Evolutionary conservation across 352 stramenopile genomes (phyloP).

Genomic region (Globisporangium paroecandrum): DNA sequence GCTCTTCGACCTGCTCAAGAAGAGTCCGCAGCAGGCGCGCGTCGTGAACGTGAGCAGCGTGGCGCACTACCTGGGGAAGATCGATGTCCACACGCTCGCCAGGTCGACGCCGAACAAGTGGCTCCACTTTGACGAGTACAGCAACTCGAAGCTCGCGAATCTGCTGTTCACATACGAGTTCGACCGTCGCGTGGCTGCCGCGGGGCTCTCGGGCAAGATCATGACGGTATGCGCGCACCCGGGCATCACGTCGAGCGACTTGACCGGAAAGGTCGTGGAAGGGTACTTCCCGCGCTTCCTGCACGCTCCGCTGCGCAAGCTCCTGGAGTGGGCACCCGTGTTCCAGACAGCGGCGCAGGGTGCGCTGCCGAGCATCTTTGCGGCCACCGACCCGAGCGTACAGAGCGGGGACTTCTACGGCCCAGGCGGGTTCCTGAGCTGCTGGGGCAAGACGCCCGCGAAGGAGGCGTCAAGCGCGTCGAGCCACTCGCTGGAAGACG

Average conservation of each 20-base stretch:
- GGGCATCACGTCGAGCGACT: conserved; percentile 21
- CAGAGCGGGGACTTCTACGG: conserved; percentile 27
- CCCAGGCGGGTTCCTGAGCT: conserved; percentile 27
- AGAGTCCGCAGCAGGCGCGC: conserved; percentile 19
- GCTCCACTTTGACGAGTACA: conserved; percentile 45
- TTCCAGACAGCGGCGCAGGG: conserved; percentile 24
- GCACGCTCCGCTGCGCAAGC: conserved; percentile 16
- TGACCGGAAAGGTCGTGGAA: conserved; percentile 22
- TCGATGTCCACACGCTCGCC: conserved; percentile 30
- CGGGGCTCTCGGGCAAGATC: conserved; percentile 24
- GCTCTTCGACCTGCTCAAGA: conserved; percentile 47
- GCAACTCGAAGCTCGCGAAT: conserved; percentile 41
- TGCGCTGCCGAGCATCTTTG: conserved; percentile 28
- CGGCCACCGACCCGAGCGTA: conserved; percentile 20
- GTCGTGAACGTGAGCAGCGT: conserved; percentile 40
- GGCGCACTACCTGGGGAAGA: conserved; percentile 26
- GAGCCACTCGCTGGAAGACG: conserved; percentile 31
- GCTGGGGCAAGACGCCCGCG: conserved; percentile 24
- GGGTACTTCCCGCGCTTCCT: conserved; percentile 26
- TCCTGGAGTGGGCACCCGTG: conserved; percentile 20
- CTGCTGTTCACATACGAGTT: conserved; percentile 48
- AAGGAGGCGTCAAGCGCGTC: conserved; percentile 27
- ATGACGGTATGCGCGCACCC: conserved; percentile 29
- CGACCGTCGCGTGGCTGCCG: conserved; percentile 25
- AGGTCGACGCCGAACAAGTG: conserved; percentile 26